Base-by-base conservation (phyloP, 805 yeast genomes). In the Candida berthetii region DNA sequence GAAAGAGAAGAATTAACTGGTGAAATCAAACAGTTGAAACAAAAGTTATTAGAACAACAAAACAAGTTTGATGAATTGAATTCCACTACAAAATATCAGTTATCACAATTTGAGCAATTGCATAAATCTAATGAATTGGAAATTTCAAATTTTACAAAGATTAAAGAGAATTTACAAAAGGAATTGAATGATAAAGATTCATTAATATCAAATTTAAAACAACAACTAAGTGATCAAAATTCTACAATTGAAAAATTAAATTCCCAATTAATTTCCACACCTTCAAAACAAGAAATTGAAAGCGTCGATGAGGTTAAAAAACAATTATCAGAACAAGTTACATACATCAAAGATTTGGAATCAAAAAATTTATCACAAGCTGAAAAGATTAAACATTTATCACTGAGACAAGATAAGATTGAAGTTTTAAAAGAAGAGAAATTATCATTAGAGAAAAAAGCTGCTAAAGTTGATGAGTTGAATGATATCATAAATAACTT, bases 351-450 rank as follows among this genome's bases (percentile, higher is more conserved):
- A 48, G 69, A 66, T 34, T 51, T 73, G 44, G 87, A 82, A 46
- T 64, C 68, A 5, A 71, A 74, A 46, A 74, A 76, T 45, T 62
- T 78, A 39, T 62, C 69, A 7, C 78, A 82, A 52, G 62, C 76
- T 18, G 73, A 69, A 44, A 71, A 76, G 32, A 67, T 82, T 42
- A 70, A 71, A 46, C 62, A 66, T 9, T 61, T 78, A 19, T 74
- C 74, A 46, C 60, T 73, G 45, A 67, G 68, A 44, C 65, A 75
- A 45, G 57, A 60, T 24, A 69, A 74, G 20, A 57, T 61, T 6
- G 83, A 77, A 49, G 52, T 82, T 9, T 59, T 82, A 28, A 75
- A 71, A 48, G 82, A 76, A 46, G 83, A 82, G 45, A 79, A 76
- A 41, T 46, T 54, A 0, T 50, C 71, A 0, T 55, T 81, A 28